These are phyloP conservation scores for Sporobolomyces roseus DNA, from an alignment of 768 basidiomycete genomes.

Conservation along the genomic window DNA sequence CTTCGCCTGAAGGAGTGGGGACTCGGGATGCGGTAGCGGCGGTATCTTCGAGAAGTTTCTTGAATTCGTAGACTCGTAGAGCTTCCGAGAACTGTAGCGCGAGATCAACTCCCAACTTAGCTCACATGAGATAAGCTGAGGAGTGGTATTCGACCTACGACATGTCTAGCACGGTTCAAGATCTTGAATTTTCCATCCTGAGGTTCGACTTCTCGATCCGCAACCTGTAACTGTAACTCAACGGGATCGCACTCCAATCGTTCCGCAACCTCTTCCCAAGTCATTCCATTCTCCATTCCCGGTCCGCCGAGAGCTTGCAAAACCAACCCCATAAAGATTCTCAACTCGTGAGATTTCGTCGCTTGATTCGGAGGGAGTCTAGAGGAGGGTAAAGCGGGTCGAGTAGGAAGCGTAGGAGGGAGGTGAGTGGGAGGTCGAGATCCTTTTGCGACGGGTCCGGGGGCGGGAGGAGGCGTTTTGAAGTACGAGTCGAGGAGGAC, in stretches of 20 bases:
- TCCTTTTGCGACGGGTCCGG: constrained; percentile 21
- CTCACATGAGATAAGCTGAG: too few species aligned
- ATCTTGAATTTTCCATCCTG: constrained; percentile 59
- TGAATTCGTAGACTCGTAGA: constrained; percentile 72
- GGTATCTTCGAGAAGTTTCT: constrained; percentile 56
- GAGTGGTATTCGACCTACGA: constrained; percentile 46
- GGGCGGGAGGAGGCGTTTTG: constrained; percentile 17
- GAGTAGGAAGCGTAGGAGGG: constrained; percentile 35
- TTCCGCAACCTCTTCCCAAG: constrained; percentile 48
- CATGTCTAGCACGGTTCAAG: constrained; percentile 76
- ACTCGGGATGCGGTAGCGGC: constrained; percentile 39
- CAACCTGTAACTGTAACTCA: constrained; percentile 52
- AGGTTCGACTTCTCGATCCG: constrained; percentile 57
- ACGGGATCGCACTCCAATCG: constrained; percentile 56
- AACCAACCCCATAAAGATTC: constrained; percentile 62
- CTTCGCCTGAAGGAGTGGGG: constrained; percentile 12
- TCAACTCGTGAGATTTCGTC: constrained; percentile 59
- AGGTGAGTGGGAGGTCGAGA: constrained; percentile 23
- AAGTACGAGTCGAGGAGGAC: constrained; percentile 41
- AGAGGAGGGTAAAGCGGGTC: constrained; percentile 19
- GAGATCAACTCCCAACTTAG: too few species aligned
- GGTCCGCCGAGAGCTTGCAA: constrained; percentile 52
- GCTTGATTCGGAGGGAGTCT: constrained; percentile 49
- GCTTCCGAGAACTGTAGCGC: constrained; percentile 72
- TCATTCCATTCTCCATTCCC: constrained; percentile 53